A percentile compares a stretch with the other conserved stretches of the same genome.
These are phyloP conservation scores for Trametes hirsuta DNA, from an alignment of 1,284 basidiomycete species.

Conservation along the genomic window DNA sequence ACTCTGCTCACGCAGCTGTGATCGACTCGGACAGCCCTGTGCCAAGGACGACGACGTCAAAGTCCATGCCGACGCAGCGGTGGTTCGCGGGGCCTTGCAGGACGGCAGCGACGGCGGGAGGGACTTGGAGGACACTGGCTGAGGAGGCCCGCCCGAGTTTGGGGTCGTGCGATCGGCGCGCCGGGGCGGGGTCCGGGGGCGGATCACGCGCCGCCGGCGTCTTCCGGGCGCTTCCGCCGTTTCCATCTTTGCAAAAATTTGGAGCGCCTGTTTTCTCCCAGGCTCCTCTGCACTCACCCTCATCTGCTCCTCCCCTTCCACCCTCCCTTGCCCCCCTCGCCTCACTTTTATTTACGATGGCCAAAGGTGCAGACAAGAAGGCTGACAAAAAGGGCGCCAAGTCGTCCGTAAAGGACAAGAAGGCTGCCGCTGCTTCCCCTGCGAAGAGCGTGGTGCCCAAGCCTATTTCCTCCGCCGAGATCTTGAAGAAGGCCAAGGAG, in stretches of 20 bases:
- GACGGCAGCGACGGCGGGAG: background rate
- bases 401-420: constrained; percentile 39
- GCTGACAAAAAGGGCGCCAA: constrained; percentile 39
- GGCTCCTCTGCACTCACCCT: constrained; percentile 22
- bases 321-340: constrained; percentile 15
- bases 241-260: constrained; percentile 28
- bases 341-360: constrained; percentile 36
- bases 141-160: background rate
- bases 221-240: constrained; percentile 7
- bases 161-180: constrained; percentile 1
- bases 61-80: constrained; percentile 40
- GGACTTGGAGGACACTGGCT: background rate
- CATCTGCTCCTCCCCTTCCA: constrained; percentile 16
- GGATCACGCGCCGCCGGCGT: constrained; percentile 9
- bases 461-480: constrained; percentile 37
- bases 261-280: constrained; percentile 13
- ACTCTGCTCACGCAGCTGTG: constrained; percentile 75
- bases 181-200: background rate
- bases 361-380: constrained; percentile 49
- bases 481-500: constrained; percentile 35
- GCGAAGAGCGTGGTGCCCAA: constrained; percentile 28
- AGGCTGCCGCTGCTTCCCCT: constrained; percentile 20
- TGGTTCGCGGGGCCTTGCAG: constrained; percentile 3
- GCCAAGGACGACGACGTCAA: constrained; percentile 85
- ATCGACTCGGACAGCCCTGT: constrained; percentile 91